Evolutionary conservation across 768 basidiomycete species (phyloP).

Genomic region (Mycena leptocephala): DNA sequence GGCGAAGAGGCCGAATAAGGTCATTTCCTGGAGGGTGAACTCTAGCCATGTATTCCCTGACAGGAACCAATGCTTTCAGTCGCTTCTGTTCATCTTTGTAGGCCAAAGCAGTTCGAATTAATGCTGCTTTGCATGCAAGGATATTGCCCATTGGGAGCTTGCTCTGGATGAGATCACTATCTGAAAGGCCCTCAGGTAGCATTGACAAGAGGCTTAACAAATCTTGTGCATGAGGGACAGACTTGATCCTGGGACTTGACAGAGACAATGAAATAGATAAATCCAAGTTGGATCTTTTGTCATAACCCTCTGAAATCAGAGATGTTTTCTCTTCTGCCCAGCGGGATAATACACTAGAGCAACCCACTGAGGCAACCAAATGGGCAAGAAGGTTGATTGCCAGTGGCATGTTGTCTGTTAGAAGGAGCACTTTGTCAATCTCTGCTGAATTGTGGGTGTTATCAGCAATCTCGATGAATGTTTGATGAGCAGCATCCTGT

Average conservation of each 20-base stretch:
- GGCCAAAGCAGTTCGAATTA: constrained; percentile 13
- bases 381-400: neutral
- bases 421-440: neutral
- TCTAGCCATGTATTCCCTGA: neutral
- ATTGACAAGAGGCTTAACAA: too few relatives aligned
- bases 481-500: constrained; percentile 4
- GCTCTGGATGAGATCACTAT: neutral
- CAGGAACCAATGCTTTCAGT: neutral
- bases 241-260: too few relatives aligned
- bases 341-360: neutral
- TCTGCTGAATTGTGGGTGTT: neutral
- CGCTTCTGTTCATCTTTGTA: neutral
- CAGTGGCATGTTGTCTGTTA: too few relatives aligned
- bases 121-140: neutral
- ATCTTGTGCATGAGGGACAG: too few relatives aligned
- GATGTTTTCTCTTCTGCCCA: too few relatives aligned
- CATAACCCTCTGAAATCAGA: neutral
- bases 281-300: neutral
- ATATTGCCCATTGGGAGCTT: neutral
- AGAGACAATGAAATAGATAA: neutral
- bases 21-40: neutral
- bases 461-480: constrained; percentile 15
- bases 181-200: constrained; percentile 8
- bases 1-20: neutral
- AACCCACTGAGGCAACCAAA: neutral